Evolutionary conservation across 2,329 filamentous ascomycete genomes (phyloP), one percentile per base, ranked within the genome.

Genomic region (Magnaporthiopsis incrustans): DNA sequence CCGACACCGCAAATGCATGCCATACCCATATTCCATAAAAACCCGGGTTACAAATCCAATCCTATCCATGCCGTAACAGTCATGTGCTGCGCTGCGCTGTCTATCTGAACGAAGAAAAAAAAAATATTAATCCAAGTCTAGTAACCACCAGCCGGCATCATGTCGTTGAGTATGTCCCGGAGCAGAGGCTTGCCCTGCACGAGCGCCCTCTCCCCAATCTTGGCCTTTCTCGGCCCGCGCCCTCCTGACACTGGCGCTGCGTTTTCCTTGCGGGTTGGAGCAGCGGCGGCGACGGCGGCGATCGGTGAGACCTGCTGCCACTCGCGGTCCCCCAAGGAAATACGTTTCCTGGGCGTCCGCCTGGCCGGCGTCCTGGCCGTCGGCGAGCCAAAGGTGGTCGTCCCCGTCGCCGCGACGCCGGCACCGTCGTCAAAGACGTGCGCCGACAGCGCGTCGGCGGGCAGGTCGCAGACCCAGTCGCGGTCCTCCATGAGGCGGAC

Each of bases 381-480:
- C 33, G 44, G 44, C 44, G 44, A 53, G 18, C 22, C 44, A n/a
- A 53, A 53, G 7, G 44, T 5, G 65, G 22, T 33, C 63, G 7
- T 61, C 62, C 50, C 66, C 72, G 64, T 66, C 59, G 69, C 63
- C 63, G 63, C 67, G 57, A 38, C 69, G 58, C 44, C 85, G 10
- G 72, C 73, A 27, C 77, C 73, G 26, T 87, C 84, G 60, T 88
- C 87, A 67, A 92, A 93, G 57, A 78, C 73, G 76, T 96, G 92
- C 35, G 78, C 82, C 12, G 88, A 85, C 10, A 89, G 73, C 59
- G 89, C 90, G 14, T 84, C 80, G 1, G 73, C 72, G 0, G 85
- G 85, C 62, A 98, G 73, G 68, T 96, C 84, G 68, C 92, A 88
- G 22, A 92, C 81, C 93, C 95, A 98, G n/a, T 83, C 79, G 63